A percentile compares a stretch with the other conserved stretches of the same genome.
Evolutionary conservation across 352 stramenopile species (phyloP).

Genomic region (Globisporangium megalacanthum): DNA sequence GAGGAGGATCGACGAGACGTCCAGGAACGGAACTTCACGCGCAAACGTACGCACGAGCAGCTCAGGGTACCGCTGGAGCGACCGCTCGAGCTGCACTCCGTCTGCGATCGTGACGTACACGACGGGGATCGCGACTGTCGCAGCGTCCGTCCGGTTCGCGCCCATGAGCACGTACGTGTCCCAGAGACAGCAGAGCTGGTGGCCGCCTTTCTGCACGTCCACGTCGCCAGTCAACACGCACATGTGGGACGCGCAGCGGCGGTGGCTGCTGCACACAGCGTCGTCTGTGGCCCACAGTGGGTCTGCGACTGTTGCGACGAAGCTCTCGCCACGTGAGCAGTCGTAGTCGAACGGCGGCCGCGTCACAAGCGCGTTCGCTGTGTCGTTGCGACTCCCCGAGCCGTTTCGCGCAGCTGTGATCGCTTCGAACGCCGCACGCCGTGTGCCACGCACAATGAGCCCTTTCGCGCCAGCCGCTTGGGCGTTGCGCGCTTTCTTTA

Average conservation of each 20-base stretch:
- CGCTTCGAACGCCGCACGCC: constrained; percentile 51
- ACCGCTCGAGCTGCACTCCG: constrained; percentile 36
- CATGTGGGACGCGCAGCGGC: constrained; percentile 35
- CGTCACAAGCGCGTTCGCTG: constrained; percentile 7
- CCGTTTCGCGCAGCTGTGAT: constrained; percentile 23
- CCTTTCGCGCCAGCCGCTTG: constrained; percentile 48
- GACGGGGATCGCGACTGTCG: constrained; percentile 49
- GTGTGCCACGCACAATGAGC: constrained; percentile 54
- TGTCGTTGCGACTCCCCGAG: constrained; percentile 25
- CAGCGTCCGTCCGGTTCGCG: constrained; percentile 33
- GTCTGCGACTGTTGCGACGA: constrained; percentile 30
- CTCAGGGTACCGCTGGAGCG: constrained; percentile 29
- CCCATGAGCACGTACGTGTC: constrained; percentile 79
- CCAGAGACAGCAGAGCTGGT: constrained; percentile 76
- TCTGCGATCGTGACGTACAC: constrained; percentile 66
- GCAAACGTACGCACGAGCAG: constrained; percentile 41
- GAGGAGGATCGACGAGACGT: constrained; percentile 53
- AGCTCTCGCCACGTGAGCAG: constrained; percentile 50
- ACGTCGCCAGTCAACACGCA: constrained; percentile 57
- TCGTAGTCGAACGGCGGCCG: constrained; percentile 66
- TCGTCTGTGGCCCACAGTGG: constrained; percentile 50
- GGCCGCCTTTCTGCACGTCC: constrained; percentile 10
- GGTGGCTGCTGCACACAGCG: constrained; percentile 21
- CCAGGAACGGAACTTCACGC: constrained; percentile 41
- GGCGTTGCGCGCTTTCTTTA: constrained; percentile 48